A percentile compares a stretch with the other conserved stretches of the same genome.
These are phyloP conservation scores for Biscutella laevigata DNA, from an alignment of 441 rosid species.

Conservation along the genomic window DNA sequence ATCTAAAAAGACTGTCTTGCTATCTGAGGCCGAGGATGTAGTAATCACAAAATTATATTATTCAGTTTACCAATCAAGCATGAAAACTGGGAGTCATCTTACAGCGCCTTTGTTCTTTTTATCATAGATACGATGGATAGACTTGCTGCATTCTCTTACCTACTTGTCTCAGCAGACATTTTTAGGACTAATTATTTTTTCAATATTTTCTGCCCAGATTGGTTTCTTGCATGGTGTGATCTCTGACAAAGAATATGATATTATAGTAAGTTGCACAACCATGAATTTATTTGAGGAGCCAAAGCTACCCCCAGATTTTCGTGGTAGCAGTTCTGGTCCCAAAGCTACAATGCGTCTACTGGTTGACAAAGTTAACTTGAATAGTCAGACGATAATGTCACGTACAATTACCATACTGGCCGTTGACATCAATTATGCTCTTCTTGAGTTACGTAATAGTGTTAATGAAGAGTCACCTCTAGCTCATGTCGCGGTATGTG, in stretches of 20 bases:
- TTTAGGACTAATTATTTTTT: conserved; percentile 18
- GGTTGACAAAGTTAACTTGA: conserved; percentile 83
- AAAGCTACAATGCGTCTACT: conserved; percentile 67
- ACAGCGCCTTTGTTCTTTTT: background rate
- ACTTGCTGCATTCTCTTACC: conserved; percentile 7
- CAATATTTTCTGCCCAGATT: conserved; percentile 51
- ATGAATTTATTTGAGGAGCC: conserved; percentile 84
- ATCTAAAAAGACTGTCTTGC: background rate
- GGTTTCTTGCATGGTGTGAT: conserved; percentile 77
- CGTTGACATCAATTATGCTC: conserved; percentile 78
- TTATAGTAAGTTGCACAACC: conserved; percentile 55
- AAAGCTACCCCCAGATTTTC: conserved; percentile 87
- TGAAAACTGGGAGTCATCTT: conserved; percentile 4
- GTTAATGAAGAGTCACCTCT: conserved; percentile 75
- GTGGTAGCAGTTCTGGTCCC: conserved; percentile 63
- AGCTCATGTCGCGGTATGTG: conserved; percentile 83
- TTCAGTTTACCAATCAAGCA: conserved; percentile 7
- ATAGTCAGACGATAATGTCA: conserved; percentile 77
- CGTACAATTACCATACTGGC: conserved; percentile 78
- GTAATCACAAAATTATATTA: conserved; percentile 2
- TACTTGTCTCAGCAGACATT: conserved; percentile 13
- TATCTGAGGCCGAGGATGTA: conserved; percentile 6
- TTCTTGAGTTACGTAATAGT: conserved; percentile 86
- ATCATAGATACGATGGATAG: background rate
- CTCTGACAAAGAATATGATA: conserved; percentile 86